Conservation (phyloP, 2,329 filamentous ascomycete species). For the Cladophialophora yegresii region DNA sequence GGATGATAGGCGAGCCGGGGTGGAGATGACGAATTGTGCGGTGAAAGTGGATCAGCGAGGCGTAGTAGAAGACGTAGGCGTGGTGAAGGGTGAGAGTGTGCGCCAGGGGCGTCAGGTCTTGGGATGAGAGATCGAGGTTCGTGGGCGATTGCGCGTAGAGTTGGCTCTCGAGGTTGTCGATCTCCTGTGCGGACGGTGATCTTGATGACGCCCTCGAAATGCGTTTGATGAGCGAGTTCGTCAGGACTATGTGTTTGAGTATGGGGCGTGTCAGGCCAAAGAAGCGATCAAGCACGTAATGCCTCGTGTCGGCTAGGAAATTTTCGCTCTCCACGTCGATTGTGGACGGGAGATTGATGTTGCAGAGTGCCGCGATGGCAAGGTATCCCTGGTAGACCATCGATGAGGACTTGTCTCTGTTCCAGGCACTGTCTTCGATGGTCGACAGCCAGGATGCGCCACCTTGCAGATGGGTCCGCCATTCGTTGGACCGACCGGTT, state of each 20-base stretch:
- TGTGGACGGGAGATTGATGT: conserved; percentile 36
- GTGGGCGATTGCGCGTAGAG: conserved; percentile 38
- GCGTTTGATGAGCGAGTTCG: conserved; percentile 38
- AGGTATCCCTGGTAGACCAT: conserved; percentile 40
- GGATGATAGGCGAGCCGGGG: conserved; percentile 36
- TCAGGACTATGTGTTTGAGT: conserved; percentile 37
- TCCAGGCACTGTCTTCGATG: conserved; percentile 23
- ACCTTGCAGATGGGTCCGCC: conserved; percentile 37
- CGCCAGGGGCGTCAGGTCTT: conserved; percentile 33
- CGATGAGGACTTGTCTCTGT: conserved; percentile 26
- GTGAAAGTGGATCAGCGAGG: conserved; percentile 42
- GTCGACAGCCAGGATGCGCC: conserved; percentile 35
- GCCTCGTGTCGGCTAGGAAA: conserved; percentile 27
- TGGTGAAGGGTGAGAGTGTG: conserved; percentile 36
- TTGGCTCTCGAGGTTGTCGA: conserved; percentile 41
- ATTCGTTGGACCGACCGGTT: conserved; percentile 33
- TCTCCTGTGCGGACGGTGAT: conserved; percentile 23
- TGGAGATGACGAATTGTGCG: conserved; percentile 39
- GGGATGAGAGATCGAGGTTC: conserved; percentile 23
- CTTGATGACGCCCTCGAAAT: conserved; percentile 21
- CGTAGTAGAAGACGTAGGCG: conserved; percentile 43
- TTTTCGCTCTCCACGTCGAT: conserved; percentile 35
- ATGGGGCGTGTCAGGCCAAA: conserved; percentile 39
- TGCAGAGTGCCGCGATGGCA: conserved; percentile 39
- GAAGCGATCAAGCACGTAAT: conserved; percentile 39